These are phyloP conservation scores for Sphagnum fallax DNA, from an alignment of 228 moss, liverwort and hornwort species.

Conservation along the genomic window DNA sequence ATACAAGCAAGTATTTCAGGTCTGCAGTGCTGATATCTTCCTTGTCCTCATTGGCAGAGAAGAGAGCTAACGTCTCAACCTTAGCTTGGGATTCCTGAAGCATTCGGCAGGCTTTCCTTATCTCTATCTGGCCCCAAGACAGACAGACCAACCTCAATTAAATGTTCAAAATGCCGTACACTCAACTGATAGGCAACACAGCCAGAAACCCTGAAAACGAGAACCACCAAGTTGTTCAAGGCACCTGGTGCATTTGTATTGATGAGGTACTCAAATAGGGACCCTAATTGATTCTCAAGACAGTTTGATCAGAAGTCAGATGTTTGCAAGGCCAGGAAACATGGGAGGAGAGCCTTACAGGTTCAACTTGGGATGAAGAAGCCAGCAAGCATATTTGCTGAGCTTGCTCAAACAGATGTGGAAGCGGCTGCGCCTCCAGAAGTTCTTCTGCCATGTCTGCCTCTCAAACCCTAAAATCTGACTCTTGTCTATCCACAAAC, in stretches of 20 bases:
- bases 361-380: conserved; percentile 48
- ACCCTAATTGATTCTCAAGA: neutral
- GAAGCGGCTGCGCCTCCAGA: conserved; percentile 71
- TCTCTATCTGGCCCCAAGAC: conserved; percentile 48
- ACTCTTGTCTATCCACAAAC: no score
- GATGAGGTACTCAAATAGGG: neutral
- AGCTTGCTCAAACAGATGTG: conserved; percentile 70
- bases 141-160: neutral
- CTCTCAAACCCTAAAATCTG: neutral
- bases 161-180: neutral
- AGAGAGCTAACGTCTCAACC: conserved; percentile 74
- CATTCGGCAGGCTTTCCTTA: conserved; percentile 61
- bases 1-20: conserved; percentile 83
- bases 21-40: conserved; percentile 89
- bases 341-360: conserved; percentile 32
- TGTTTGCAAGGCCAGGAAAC: neutral
- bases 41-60: conserved; percentile 92
- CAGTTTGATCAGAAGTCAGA: neutral
- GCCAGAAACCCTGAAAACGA: neutral
- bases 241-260: neutral
- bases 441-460: conserved; percentile 70
- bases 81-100: conserved; percentile 70
- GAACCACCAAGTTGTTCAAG: neutral
- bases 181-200: neutral
- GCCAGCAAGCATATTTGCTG: conserved; percentile 42